These are phyloP conservation scores for Linum trigynum DNA, from an alignment of 345 rosid species.

Conservation along the genomic window DNA sequence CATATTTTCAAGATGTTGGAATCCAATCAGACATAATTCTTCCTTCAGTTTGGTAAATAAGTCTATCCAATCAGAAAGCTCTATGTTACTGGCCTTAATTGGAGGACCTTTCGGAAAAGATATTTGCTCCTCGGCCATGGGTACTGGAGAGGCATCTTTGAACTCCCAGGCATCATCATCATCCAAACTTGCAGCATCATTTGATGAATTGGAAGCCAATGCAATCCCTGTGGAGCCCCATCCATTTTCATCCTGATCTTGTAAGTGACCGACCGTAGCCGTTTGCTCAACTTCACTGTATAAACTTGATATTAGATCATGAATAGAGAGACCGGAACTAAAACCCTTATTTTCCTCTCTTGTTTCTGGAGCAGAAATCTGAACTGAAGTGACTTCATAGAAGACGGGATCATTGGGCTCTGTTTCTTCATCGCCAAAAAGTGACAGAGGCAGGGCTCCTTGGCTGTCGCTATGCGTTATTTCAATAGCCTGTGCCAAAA, in stretches of 20 bases:
- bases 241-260: conserved; percentile 25
- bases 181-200: conserved; percentile 36
- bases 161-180: conserved; percentile 73
- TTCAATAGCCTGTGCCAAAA: not conserved
- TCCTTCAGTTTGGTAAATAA: conserved; percentile 54
- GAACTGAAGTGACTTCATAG: conserved; percentile 31
- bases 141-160: conserved; percentile 37
- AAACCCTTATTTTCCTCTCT: conserved; percentile 26
- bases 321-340: conserved; percentile 34
- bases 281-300: conserved; percentile 53
- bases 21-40: conserved; percentile 39
- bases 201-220: conserved; percentile 20
- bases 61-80: conserved; percentile 33
- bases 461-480: conserved; percentile 21
- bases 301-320: conserved; percentile 69
- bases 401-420: conserved; percentile 33
- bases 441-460: conserved; percentile 52
- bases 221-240: conserved; percentile 22
- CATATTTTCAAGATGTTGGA: conserved; percentile 45
- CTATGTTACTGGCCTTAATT: conserved; percentile 17
- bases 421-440: conserved; percentile 49
- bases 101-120: conserved; percentile 20
- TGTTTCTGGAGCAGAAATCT: conserved; percentile 13
- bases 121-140: conserved; percentile 20
- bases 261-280: conserved; percentile 22